Evolutionary conservation across 495 filamentous ascomycete species (phyloP), one percentile per base, ranked within the genome.

Genomic region (Lepraria neglecta): DNA sequence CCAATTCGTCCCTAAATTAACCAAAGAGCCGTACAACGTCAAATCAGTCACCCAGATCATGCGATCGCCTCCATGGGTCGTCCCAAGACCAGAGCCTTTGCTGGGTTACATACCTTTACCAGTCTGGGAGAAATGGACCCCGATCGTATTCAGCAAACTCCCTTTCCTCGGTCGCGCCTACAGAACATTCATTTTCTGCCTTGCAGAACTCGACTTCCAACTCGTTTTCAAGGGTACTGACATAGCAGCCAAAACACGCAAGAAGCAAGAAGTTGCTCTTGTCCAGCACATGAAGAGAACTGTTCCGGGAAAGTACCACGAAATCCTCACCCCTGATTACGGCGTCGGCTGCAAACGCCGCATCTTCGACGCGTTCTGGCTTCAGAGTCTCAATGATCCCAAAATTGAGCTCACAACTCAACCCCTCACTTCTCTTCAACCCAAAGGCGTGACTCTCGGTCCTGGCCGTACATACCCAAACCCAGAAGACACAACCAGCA

Each of bases 21-120:
- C 63, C 0, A 68, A 76, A 38, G 67, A 69, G 52, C 73, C 73
- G 19, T 72, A 69, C 63, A 74, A 75, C 30, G 80, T 76, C 35
- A 83, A 79, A 66, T 84, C 80, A 10, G 76, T 86, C 6, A 84
- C 80, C 1, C 84, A 87, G 53, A 56, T 87, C 31, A 84, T 86
- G 79, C 69, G 85, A 10, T 80, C 79, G 28, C 81, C 84, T 21
- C 85, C 84, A 7, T 87, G 84, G 84, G 76, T 87, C 0, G 72
- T 74, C 3, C 76, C 79, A 10, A 65, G 69, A 35, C 54, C 65
- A 33, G 54, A 64, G n/a, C 72, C 74, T 58, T 72, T 73, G 15
- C 40, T 66, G 31, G 75, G 72, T 6, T 31, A 31, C 6, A 6
- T 61, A 2, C 6, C 42, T 17, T 61, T 66, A 50, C 61, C 75